Conservation (phyloP, 306 rosid genomes). For the cucumber (Cucumis sativus) region DNA sequence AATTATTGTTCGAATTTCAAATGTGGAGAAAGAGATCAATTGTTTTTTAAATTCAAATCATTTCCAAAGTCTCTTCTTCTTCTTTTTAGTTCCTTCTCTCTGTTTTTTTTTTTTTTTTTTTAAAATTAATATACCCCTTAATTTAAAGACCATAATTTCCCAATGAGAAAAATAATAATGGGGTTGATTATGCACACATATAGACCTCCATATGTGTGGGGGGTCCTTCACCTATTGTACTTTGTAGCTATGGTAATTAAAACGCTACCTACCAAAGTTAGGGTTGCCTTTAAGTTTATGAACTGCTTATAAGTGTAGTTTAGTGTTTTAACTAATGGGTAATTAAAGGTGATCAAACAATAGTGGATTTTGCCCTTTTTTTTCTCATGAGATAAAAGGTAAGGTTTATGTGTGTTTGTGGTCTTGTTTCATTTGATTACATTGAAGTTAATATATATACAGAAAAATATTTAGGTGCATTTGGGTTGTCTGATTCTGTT, state of each 20-base stretch:
- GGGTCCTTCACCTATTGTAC: not conserved
- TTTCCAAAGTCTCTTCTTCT: not conserved
- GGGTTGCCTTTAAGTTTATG: not conserved
- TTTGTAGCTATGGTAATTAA: not conserved
- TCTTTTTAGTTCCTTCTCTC: no score
- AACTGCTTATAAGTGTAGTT: not conserved
- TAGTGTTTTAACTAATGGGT: not conserved
- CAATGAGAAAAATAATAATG: not conserved
- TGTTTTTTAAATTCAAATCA: no score
- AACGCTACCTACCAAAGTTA: not conserved
- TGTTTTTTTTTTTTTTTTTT: no score
- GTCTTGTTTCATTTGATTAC: not conserved
- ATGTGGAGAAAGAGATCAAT: not conserved
- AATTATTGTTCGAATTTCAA: not conserved
- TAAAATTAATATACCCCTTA: not conserved
- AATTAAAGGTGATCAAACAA: not conserved
- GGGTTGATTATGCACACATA: not conserved
- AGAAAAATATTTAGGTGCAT: no score
- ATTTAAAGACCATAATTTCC: not conserved
- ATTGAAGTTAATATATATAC: no score
- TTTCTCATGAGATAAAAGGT: not conserved
- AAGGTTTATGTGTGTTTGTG: not conserved
- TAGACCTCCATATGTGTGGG: not conserved
- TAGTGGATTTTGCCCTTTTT: not conserved
- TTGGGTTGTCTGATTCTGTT: no score